phyloP scores from a whole-genome alignment of 228 moss, liverwort and hornwort species.

The Sphagnum magellanicum region DNA sequence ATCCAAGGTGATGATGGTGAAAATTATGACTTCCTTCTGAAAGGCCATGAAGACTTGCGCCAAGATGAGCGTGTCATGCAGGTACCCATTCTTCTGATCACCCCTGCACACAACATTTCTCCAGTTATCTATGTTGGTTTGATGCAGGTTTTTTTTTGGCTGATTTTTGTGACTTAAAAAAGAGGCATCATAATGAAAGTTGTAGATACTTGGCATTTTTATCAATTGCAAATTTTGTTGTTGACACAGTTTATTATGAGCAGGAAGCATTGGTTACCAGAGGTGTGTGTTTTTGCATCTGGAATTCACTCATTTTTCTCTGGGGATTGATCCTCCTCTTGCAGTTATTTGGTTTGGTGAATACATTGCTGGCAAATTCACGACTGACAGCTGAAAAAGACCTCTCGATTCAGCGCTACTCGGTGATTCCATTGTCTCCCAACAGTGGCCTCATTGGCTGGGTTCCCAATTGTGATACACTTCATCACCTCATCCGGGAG shows the following conservation, averaged over 20 bases:
- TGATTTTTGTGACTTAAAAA: no score
- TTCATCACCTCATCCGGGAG: conserved; percentile 93
- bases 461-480: conserved; percentile 98
- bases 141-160: no score
- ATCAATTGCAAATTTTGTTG: no score
- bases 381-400: conserved; percentile 91
- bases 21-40: conserved; percentile 86
- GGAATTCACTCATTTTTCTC: no score
- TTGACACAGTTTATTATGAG: no score
- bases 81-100: conserved; percentile 20
- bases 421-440: conserved; percentile 94
- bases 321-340: background rate
- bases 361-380: conserved; percentile 85
- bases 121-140: background rate
- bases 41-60: conserved; percentile 97
- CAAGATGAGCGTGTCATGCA: conserved; percentile 99
- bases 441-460: conserved; percentile 98
- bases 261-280: no score
- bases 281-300: no score
- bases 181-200: no score
- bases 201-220: no score
- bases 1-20: conserved; percentile 92
- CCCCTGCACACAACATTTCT: background rate
- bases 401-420: conserved; percentile 91
- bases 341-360: conserved; percentile 97